Conservation (phyloP, 2,329 filamentous ascomycete species). For the Pyrenophora tritici-repentis region DNA sequence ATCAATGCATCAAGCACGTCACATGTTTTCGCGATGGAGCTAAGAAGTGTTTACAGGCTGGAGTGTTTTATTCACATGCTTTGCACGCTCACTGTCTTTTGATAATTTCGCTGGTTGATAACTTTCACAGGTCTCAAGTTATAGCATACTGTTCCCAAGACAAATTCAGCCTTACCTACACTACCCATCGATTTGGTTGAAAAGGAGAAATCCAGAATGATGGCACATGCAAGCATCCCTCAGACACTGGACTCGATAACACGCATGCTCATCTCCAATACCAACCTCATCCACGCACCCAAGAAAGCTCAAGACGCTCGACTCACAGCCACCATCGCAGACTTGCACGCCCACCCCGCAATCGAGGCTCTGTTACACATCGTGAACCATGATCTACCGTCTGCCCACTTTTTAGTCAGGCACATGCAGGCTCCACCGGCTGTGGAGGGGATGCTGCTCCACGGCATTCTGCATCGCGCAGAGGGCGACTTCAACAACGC, state of each 20-base stretch:
- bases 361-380: slow-evolving; percentile 59
- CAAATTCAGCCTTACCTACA: no score
- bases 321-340: slow-evolving; percentile 27
- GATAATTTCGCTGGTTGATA: no score
- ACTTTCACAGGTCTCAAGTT: no score
- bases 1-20: slow-evolving; percentile 11
- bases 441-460: slow-evolving; percentile 58
- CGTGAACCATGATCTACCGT: slow-evolving; percentile 56
- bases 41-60: neutral
- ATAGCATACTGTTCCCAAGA: no score
- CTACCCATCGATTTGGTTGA: no score
- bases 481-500: slow-evolving; percentile 59
- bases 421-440: slow-evolving; percentile 58
- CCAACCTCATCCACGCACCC: slow-evolving; percentile 20
- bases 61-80: no score
- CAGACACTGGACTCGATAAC: slow-evolving; percentile 13
- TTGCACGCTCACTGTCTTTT: no score
- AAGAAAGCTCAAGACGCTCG: slow-evolving; percentile 13
- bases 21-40: slow-evolving; percentile 5
- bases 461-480: slow-evolving; percentile 57
- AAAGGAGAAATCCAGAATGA: neutral
- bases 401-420: slow-evolving; percentile 58
- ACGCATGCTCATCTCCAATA: slow-evolving; percentile 17
- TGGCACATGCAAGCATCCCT: slow-evolving; percentile 1
- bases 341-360: slow-evolving; percentile 52